Conservation (phyloP, 225 moss, liverwort and hornwort genomes). For the Marchantia polymorpha region DNA sequence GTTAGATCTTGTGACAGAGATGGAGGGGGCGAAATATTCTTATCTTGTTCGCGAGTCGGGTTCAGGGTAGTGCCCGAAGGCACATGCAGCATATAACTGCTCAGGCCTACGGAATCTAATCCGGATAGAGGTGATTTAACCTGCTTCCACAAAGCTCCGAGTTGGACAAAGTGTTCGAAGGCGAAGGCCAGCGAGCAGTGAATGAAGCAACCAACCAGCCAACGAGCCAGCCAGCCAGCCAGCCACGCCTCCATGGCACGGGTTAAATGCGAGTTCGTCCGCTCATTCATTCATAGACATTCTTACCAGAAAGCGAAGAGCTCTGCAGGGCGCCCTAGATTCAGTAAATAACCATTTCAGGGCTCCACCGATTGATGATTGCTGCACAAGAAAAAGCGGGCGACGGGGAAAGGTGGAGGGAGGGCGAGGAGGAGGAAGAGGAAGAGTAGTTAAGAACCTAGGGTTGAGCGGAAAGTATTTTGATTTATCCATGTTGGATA, state of each 20-base stretch:
- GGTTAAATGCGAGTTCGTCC: background rate
- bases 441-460: background rate
- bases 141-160: background rate
- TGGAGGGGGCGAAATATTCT: background rate
- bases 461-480: background rate
- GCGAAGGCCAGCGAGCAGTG: background rate
- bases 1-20: background rate
- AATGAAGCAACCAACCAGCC: background rate
- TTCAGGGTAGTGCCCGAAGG: background rate
- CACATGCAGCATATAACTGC: background rate
- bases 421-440: no score
- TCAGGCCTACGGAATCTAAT: background rate
- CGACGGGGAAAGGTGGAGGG: no score
- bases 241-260: background rate
- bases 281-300: background rate
- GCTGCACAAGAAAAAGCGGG: no score
- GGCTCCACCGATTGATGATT: no score
- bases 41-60: background rate
- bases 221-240: no score
- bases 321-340: no score
- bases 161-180: background rate
- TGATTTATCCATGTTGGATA: constrained; percentile 8
- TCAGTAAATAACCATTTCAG: no score
- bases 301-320: background rate
- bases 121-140: background rate